Conservation (phyloP, 2,329 filamentous ascomycete species). For the Bipolaris gigantea region DNA sequence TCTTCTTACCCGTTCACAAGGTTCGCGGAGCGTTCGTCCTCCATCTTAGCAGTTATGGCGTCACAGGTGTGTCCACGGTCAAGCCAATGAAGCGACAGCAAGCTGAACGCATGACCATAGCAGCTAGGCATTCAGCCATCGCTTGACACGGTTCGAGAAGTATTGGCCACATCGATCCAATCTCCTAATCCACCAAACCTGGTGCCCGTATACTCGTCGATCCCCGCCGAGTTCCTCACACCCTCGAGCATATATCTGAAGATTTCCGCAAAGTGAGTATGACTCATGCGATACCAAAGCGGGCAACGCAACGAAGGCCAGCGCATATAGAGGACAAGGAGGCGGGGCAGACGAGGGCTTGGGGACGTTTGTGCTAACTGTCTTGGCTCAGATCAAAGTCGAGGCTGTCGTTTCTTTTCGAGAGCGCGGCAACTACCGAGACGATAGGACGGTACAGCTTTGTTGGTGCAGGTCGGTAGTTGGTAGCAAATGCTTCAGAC, state of each 20-base stretch:
- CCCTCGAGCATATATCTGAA: slow-evolving; percentile 96
- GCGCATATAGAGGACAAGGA: not conserved
- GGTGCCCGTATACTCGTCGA: slow-evolving; percentile 79
- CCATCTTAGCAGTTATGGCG: slow-evolving; percentile 20
- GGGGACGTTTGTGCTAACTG: slow-evolving; percentile 12
- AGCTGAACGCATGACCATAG: slow-evolving; percentile 37
- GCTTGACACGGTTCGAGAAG: slow-evolving; percentile 60
- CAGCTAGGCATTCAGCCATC: slow-evolving; percentile 60
- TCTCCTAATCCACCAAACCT: slow-evolving; percentile 69
- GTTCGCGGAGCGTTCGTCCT: slow-evolving; percentile 4
- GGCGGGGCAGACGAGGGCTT: not conserved
- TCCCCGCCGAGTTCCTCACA: slow-evolving; percentile 89
- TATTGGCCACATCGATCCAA: slow-evolving; percentile 56
- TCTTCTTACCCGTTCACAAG: not conserved
- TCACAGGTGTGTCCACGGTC: slow-evolving; percentile 26
- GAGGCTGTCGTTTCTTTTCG: slow-evolving; percentile 89
- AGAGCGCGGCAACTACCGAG: slow-evolving; percentile 89
- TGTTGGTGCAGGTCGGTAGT: slow-evolving; percentile 70
- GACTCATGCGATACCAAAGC: slow-evolving; percentile 26
- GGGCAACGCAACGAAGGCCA: not conserved
- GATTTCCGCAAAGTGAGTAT: slow-evolving; percentile 70
- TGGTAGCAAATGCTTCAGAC: not conserved
- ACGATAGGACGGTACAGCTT: slow-evolving; percentile 95
- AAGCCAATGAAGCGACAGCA: slow-evolving; percentile 6
- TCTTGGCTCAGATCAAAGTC: slow-evolving; percentile 56